Evolutionary conservation across 176 grass and related monocot species (phyloP), one percentile per base, ranked within the genome.

Genomic region (Oryza glaberrima): DNA sequence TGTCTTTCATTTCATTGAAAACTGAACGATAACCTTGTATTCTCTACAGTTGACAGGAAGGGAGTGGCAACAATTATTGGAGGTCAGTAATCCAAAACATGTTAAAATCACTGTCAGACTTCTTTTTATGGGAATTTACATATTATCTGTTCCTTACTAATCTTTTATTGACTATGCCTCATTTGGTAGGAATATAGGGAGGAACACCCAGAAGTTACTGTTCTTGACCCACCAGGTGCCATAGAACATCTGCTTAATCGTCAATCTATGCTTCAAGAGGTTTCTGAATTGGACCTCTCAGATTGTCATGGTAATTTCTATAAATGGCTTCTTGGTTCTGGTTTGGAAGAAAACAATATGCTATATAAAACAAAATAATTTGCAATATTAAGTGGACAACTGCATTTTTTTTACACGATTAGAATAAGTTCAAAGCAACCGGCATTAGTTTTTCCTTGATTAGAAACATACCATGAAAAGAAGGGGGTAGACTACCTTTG

Each of bases 251-350:
- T 98, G 63, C 85, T 90, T 2, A 93, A 98, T 84, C 93, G 96
- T 28, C 90, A 98, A 69, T 98, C 96, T 16, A 95, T 98, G 96
- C 96, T 98, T 84, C 89, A 92, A 84, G 93, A 94, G 87, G 96
- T 98, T 49, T 92, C 93, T 78, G 86, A 93, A 61, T 72, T 98
- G 77, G 92, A 95, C 67, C 88, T 98, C 61, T 87, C 93, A 0
- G 90, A 92, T 70, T 89, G 88, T 75, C 72, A 92, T n/a, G 96
- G 96, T 98, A 96, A 88, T 94, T 83, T 86, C 82, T 86, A 82
- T 78, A 35, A 64, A 28, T 64, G 5, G 28, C 49, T 70, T 32
- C 49, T 87, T 73, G 61, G 2, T 83, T 34, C 46, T 43, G n/a
- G 16, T 80, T 64, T 75, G 48, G 69, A 80, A 69, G 9, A 75